These are phyloP conservation scores for Cyclostephanos tholiformis DNA, from an alignment of 108 stramenopile species.

Conservation along the genomic window DNA sequence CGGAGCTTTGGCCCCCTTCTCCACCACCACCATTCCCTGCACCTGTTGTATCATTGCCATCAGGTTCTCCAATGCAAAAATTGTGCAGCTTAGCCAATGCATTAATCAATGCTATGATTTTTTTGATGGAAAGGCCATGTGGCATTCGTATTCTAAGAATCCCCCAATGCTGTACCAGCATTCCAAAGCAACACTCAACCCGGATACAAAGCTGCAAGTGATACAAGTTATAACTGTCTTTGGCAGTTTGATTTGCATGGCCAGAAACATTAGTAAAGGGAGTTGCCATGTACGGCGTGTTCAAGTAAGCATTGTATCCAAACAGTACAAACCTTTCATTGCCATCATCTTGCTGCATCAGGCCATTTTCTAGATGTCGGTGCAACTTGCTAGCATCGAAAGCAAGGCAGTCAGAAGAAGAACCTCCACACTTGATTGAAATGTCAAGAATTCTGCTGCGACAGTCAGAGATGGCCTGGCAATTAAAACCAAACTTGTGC, in stretches of 20 bases:
- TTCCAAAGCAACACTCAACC: constrained; percentile 17
- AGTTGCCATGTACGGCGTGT: constrained; percentile 11
- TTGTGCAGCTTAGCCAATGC: constrained; percentile 17
- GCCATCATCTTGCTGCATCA: neutral
- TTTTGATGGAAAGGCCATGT: neutral
- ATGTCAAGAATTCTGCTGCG: constrained; percentile 28
- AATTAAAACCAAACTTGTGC: constrained; percentile 44
- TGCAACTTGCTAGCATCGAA: constrained; percentile 19
- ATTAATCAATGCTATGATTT: constrained; percentile 17
- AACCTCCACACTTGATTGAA: constrained; percentile 16
- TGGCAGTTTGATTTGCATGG: neutral
- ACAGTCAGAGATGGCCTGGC: constrained; percentile 26
- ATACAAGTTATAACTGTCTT: constrained; percentile 9
- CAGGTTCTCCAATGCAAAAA: constrained; percentile 4
- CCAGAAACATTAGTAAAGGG: constrained; percentile 12
- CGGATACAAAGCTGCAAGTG: neutral
- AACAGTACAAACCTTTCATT: constrained; percentile 13
- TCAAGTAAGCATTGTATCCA: constrained; percentile 21
- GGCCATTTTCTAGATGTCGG: neutral
- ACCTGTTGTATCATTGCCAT: neutral
- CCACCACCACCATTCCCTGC: no score
- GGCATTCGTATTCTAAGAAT: constrained; percentile 14
- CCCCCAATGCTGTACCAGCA: constrained; percentile 15
- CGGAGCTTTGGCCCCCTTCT: no score
- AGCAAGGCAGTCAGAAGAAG: constrained; percentile 30